Conservation (phyloP, 148 eudicot genomes). For the Amaranthus hypochondriacus region DNA sequence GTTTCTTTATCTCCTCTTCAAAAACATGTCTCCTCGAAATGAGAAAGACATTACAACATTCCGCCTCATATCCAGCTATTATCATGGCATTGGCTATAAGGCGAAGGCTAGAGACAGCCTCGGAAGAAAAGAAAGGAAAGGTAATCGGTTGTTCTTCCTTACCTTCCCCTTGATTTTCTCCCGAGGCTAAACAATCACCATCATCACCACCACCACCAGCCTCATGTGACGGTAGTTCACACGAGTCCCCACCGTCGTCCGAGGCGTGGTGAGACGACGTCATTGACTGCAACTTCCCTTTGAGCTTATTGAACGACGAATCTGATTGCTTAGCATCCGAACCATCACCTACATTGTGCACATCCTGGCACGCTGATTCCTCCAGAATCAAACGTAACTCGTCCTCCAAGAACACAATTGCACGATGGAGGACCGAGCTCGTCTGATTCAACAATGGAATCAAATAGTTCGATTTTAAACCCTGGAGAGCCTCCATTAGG, state of each 20-base stretch:
- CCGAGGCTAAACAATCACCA: constrained; percentile 5
- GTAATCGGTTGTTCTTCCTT: constrained; percentile 3
- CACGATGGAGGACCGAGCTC: constrained; percentile 50
- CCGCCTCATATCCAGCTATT: constrained; percentile 47
- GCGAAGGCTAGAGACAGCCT: constrained; percentile 27
- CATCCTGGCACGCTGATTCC: constrained; percentile 21
- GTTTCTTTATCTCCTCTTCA: constrained; percentile 32
- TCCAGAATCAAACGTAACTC: constrained; percentile 53
- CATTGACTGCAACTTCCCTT: constrained; percentile 6
- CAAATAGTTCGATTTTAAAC: constrained; percentile 21
- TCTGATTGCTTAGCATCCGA: constrained; percentile 6
- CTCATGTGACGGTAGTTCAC: not conserved
- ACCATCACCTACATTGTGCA: not conserved
- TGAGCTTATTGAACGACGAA: constrained; percentile 15
- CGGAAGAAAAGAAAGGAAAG: constrained; percentile 38
- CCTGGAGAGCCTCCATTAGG: constrained; percentile 31
- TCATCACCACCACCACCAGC: not conserved
- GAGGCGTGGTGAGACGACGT: not conserved
- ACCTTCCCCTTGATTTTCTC: constrained; percentile 1
- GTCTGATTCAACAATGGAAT: constrained; percentile 37
- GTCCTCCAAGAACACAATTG: constrained; percentile 61
- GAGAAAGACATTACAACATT: constrained; percentile 48
- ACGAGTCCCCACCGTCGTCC: constrained; percentile 7
- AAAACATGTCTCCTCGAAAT: constrained; percentile 40
- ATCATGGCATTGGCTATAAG: constrained; percentile 50